Conservation (phyloP, 306 rosid species). For the Gillenia trifoliata region DNA sequence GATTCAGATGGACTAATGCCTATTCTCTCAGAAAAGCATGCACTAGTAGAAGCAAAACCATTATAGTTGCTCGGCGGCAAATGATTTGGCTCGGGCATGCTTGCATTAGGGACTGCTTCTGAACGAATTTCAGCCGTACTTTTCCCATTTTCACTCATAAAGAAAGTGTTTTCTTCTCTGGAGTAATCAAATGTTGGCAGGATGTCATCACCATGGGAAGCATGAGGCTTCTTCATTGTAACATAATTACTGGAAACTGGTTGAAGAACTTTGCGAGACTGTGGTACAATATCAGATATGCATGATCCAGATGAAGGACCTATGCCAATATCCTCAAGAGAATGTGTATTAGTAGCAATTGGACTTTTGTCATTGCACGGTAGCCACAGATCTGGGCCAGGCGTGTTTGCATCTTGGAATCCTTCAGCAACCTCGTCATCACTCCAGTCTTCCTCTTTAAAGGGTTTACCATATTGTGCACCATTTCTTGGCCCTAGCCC, state of each 20-base stretch:
- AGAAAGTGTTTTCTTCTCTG: conserved; percentile 6
- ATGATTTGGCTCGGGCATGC: neutral
- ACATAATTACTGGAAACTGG: conserved; percentile 3
- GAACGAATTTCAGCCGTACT: neutral
- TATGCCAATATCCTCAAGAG: conserved; percentile 4
- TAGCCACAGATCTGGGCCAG: conserved; percentile 11
- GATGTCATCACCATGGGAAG: conserved; percentile 15
- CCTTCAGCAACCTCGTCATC: conserved; percentile 39
- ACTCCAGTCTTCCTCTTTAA: conserved; percentile 62
- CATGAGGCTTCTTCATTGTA: neutral
- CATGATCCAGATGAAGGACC: conserved; percentile 30
- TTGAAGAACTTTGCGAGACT: conserved; percentile 13
- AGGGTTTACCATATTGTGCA: conserved; percentile 60
- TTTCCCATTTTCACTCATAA: conserved; percentile 5
- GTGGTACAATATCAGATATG: conserved; percentile 26
- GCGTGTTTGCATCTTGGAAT: conserved; percentile 4
- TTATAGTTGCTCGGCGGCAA: neutral
- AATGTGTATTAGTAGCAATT: conserved; percentile 19
- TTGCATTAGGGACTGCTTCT: neutral
- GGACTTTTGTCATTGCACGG: conserved; percentile 13
- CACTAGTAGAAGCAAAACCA: neutral
- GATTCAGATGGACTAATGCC: neutral
- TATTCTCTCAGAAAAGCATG: neutral
- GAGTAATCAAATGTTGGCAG: neutral
- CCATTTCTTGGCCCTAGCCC: conserved; percentile 71